phyloP scores from a whole-genome alignment of 2,329 filamentous ascomycete species.

The Zymoseptoria ardabiliae region DNA sequence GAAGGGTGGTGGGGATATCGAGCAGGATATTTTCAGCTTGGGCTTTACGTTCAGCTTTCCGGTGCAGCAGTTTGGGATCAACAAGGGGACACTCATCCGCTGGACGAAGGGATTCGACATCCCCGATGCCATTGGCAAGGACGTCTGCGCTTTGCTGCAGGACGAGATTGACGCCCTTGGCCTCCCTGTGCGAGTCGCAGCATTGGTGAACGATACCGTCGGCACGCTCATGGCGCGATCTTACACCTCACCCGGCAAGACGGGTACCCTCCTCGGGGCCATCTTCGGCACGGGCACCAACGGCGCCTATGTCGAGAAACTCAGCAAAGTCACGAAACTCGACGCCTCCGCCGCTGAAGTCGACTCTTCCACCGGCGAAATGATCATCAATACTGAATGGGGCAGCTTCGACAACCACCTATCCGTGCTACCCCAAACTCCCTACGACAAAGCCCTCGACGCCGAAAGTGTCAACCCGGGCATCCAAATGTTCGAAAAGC shows the following conservation, averaged over 20 bases:
- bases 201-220: conserved; percentile 94
- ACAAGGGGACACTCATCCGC: conserved; percentile 85
- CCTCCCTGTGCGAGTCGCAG: conserved; percentile 88
- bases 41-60: conserved; percentile 99
- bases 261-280: conserved; percentile 79
- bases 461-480: conserved; percentile 79
- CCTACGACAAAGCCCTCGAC: conserved; percentile 75
- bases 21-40: conserved; percentile 79
- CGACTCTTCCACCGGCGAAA: conserved; percentile 75
- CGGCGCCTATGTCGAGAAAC: conserved; percentile 92
- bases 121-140: conserved; percentile 84
- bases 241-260: conserved; percentile 84
- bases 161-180: conserved; percentile 77
- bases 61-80: conserved; percentile 87
- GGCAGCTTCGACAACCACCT: conserved; percentile 95
- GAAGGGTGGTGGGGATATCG: conserved; percentile 48
- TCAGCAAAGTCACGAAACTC: conserved; percentile 62
- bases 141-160: conserved; percentile 87
- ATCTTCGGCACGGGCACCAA: conserved; percentile 98
- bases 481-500: conserved; percentile 98
- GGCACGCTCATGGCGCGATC: conserved; percentile 96
- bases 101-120: conserved; percentile 99
- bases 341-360: conserved; percentile 49
- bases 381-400: conserved; percentile 99
- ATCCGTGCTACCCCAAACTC: conserved; percentile 75